A percentile compares a stretch with the other conserved stretches of the same genome.
phyloP scores from a whole-genome alignment of 2,329 filamentous ascomycete genomes.

The Xylariaceae sp. region DNA sequence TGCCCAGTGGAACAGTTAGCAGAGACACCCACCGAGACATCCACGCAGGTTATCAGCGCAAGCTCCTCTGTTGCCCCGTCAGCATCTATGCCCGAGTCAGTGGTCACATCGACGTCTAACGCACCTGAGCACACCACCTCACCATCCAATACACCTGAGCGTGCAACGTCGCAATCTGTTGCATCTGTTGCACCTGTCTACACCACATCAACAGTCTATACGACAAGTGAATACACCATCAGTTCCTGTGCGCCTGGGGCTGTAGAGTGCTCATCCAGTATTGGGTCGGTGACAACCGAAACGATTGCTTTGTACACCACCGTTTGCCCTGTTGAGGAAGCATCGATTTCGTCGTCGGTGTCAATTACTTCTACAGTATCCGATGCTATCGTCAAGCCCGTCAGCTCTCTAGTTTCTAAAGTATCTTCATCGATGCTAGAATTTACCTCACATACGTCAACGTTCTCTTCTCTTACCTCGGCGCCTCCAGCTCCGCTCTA shows the following conservation, averaged over 20 bases:
- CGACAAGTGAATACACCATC: conserved; percentile 28
- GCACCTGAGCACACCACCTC: conserved; percentile 22
- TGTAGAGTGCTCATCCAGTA: conserved; percentile 22
- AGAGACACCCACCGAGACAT: conserved; percentile 5
- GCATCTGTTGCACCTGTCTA: conserved; percentile 11
- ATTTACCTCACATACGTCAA: conserved; percentile 2
- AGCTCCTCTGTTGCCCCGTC: background rate
- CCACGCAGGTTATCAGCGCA: too few species aligned
- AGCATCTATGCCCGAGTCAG: conserved; percentile 6
- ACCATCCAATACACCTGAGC: conserved; percentile 23
- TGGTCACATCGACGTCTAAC: conserved; percentile 11
- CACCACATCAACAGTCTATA: conserved; percentile 29
- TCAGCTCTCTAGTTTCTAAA: conserved; percentile 1
- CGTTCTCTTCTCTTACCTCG: conserved; percentile 6
- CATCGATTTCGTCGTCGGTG: background rate
- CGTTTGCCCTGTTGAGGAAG: conserved; percentile 26
- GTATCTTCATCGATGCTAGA: conserved; percentile 7
- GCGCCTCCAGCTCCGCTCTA: conserved; percentile 16
- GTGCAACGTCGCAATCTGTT: background rate
- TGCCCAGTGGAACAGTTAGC: conserved; percentile 23
- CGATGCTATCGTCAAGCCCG: background rate
- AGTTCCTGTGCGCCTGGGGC: conserved; percentile 22
- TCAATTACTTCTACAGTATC: background rate
- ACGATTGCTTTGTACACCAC: conserved; percentile 27
- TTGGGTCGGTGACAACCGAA: conserved; percentile 26